Base-by-base conservation (phyloP, 2,329 filamentous ascomycete species). In the Penicillium italicum region DNA sequence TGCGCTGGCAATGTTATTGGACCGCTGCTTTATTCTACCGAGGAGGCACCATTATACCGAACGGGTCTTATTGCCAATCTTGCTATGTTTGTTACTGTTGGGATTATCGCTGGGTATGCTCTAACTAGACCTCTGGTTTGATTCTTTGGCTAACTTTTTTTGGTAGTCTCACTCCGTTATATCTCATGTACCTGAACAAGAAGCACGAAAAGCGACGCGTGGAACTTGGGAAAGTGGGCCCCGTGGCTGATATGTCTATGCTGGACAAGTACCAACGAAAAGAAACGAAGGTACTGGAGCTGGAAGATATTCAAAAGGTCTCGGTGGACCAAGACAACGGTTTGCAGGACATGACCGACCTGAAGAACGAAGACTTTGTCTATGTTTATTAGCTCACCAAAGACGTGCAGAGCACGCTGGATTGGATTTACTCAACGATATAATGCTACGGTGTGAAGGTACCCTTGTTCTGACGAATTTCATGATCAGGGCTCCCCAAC, bases 1-100 rank as follows among this genome's bases (percentile, higher is more conserved):
- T 72, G 71, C 18, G 66, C 71, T 5, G 72, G 72, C 1, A 74
- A 74, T 45, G 66, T 72, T 0, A 71, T 73, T 24, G 72, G 72
- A 0, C 72, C 71, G 1, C 67, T 71, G 10, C 65, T 73, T 2
- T 74, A 71, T 56, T 71, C 67, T 11, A 59, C 69, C 2, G 59
- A 68, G 0, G 67, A 74, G 8, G 72, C 70, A 10, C 72, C 71
- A 0, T 52, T 67, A 3, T 74, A 74, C 45, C 66, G 69, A 5
- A 64, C 66, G 0, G 72, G 72, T 3, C 55, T 73, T 6, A 72
- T 73, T 44, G 58, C 67, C 1, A 72, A 68, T 36, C 55, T 73
- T 1, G 62, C 67, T n/a, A 66, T 74, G 65, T 74, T 74, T 47
- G 56, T 69, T 5, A 50, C 70, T 1, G 68, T 72, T 2, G 69